phyloP scores from a whole-genome alignment of 2,329 filamentous ascomycete species.

The Fusarium newnesense region DNA sequence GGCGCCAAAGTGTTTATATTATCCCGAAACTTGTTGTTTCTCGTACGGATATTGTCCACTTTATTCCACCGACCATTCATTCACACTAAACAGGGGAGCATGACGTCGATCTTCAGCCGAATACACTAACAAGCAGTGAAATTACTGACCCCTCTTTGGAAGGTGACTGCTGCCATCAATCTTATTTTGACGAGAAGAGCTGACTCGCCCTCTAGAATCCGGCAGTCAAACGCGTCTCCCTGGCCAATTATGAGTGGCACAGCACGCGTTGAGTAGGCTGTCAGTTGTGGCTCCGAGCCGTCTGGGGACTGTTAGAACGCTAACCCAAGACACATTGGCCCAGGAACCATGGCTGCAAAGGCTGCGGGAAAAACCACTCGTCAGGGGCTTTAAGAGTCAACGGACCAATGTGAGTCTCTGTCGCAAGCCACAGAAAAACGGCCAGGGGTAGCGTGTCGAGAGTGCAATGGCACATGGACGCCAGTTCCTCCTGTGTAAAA shows the following conservation, averaged over 20 bases:
- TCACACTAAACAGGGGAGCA: conserved; percentile 18
- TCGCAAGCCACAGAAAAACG: conserved; percentile 27
- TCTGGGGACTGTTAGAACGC: conserved; percentile 19
- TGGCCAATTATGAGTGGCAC: conserved; percentile 16
- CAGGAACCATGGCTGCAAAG: conserved; percentile 31
- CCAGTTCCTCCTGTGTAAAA: not conserved
- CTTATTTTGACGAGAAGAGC: conserved; percentile 14
- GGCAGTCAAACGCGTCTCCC: conserved; percentile 10
- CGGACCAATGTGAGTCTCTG: conserved; percentile 19
- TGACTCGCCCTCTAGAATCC: conserved; percentile 22
- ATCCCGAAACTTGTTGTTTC: not conserved
- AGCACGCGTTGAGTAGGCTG: conserved; percentile 16
- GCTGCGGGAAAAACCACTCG: conserved; percentile 18
- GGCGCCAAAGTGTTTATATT: not conserved
- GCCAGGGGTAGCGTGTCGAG: conserved; percentile 16
- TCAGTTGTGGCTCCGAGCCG: conserved; percentile 41
- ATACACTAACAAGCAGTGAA: conserved; percentile 4
- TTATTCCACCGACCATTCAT: not conserved
- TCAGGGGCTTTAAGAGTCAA: conserved; percentile 23
- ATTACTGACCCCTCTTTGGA: conserved; percentile 23
- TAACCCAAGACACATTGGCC: conserved; percentile 39
- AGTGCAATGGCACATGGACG: conserved; percentile 1
- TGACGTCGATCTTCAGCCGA: conserved; percentile 21
- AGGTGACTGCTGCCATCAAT: conserved; percentile 29
- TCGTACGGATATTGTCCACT: conserved; percentile 1